phyloP scores from a whole-genome alignment of 495 filamentous ascomycete species.

The Annulohypoxylon bovei region DNA sequence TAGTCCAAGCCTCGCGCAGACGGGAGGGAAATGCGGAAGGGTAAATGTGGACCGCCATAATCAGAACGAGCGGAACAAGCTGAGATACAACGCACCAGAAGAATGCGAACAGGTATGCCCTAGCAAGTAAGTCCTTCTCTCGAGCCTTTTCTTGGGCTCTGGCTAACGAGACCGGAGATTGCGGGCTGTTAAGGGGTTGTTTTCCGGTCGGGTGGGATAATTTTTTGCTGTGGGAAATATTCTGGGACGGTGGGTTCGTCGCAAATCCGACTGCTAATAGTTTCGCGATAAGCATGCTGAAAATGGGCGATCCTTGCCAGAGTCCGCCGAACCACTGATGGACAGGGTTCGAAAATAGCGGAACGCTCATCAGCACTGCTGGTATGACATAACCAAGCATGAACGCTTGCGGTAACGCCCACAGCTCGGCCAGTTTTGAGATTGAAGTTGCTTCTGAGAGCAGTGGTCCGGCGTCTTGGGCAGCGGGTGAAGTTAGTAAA shows the following conservation, averaged over 20 bases:
- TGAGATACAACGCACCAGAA: constrained; percentile 27
- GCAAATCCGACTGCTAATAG: constrained; percentile 3
- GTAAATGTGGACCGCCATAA: constrained; percentile 14
- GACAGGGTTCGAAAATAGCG: constrained; percentile 20
- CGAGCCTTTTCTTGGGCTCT: constrained; percentile 5
- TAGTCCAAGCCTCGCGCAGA: constrained; percentile 17
- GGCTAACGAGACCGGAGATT: neutral
- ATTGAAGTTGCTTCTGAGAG: constrained; percentile 12
- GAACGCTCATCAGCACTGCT: constrained; percentile 29
- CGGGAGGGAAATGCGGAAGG: constrained; percentile 17
- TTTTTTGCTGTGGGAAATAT: neutral
- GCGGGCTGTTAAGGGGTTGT: constrained; percentile 5
- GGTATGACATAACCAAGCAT: constrained; percentile 28
- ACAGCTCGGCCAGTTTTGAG: constrained; percentile 1
- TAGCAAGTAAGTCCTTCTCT: constrained; percentile 23
- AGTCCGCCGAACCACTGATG: constrained; percentile 38
- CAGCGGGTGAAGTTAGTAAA: constrained; percentile 16
- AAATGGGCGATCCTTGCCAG: constrained; percentile 33
- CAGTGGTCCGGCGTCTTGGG: constrained; percentile 13
- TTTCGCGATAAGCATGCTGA: constrained; percentile 23
- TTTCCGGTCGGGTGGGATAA: neutral
- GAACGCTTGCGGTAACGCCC: constrained; percentile 19
- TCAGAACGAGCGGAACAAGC: constrained; percentile 15
- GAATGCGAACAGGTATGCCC: constrained; percentile 31
- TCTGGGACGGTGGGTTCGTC: neutral